Evolutionary conservation across 257 asterid genomes (phyloP).

Genomic region (Solanum tacnaense): DNA sequence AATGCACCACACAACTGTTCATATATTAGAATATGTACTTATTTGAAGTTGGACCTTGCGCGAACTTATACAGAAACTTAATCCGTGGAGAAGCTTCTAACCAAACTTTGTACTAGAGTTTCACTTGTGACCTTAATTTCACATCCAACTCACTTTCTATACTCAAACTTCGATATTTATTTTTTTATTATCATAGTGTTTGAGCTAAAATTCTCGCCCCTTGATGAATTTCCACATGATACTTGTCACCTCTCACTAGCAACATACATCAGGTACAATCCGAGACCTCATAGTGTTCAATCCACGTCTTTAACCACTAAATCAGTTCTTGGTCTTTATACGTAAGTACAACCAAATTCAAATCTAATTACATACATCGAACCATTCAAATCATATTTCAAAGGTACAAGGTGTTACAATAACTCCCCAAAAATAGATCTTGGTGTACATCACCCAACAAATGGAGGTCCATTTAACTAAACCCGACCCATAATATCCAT

Average conservation of each 20-base stretch:
- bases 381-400: no score
- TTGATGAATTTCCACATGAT: not conserved
- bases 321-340: no score
- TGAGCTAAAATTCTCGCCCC: not conserved
- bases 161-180: not conserved
- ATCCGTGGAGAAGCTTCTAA: not conserved
- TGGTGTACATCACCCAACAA: not conserved
- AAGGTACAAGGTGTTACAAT: not conserved
- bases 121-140: not conserved
- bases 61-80: not conserved
- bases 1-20: not conserved
- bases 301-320: no score
- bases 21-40: not conserved
- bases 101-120: no score
- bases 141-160: no score
- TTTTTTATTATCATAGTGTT: no score
- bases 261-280: not conserved
- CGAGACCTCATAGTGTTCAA: not conserved
- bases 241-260: not conserved
- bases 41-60: not conserved
- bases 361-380: no score
- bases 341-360: not conserved
- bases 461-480: not conserved
- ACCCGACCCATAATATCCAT: not conserved
- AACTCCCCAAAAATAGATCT: no score